These are phyloP conservation scores for Tetraselmis chui DNA, from an alignment of 139 green algal genomes.

Conservation along the genomic window DNA sequence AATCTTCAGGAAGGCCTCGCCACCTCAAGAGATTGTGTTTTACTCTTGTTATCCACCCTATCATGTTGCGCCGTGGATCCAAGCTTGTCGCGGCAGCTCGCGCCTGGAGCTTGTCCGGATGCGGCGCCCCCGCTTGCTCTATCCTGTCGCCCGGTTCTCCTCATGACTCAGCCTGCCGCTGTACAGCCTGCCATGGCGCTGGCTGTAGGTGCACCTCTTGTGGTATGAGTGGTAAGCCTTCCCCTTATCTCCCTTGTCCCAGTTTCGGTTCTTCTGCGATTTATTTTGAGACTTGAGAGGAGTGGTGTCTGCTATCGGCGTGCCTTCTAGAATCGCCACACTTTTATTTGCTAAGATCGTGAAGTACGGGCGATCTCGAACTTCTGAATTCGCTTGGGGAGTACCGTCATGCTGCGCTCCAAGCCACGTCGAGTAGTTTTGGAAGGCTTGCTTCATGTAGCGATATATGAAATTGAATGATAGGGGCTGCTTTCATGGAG, in stretches of 20 bases:
- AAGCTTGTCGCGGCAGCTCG: background rate
- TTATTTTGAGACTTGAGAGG: no score
- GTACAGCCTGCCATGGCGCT: background rate
- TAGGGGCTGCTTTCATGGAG: no score
- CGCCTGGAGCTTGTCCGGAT: background rate
- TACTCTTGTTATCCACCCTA: no score
- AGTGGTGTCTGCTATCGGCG: no score
- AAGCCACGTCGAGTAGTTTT: no score
- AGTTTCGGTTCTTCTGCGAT: no score
- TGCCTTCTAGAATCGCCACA: background rate
- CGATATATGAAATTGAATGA: no score
- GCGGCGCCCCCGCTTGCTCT: background rate
- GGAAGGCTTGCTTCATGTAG: no score
- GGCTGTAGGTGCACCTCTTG: background rate
- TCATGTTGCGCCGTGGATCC: background rate
- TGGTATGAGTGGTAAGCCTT: background rate
- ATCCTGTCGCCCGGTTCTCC: background rate
- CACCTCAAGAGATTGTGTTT: no score
- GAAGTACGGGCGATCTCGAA: background rate
- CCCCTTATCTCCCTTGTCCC: background rate
- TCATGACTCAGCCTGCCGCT: background rate
- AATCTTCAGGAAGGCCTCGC: no score
- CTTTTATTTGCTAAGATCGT: background rate
- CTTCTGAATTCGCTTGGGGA: no score
- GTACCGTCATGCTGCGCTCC: no score